Base-by-base conservation (phyloP, 2,329 filamentous ascomycete genomes). In the Apiospora saccharicola region DNA sequence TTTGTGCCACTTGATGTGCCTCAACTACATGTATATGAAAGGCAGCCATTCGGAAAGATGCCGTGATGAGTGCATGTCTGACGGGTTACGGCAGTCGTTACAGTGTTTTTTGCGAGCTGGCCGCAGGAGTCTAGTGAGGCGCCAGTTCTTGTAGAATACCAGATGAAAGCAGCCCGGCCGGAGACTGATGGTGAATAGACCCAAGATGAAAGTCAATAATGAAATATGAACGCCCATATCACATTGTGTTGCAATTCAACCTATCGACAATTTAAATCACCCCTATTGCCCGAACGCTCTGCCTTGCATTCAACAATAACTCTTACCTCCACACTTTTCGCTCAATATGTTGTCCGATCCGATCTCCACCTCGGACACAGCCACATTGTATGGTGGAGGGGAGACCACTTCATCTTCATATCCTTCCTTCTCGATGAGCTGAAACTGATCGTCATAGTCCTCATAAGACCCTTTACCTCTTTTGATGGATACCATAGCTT, bases 181-280 rank as follows among this genome's bases (percentile, higher is more conserved):
- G 41, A 41, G 57, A 37, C 57, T 41, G 57, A 64, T n/a, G 57
- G 13, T 64, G 57, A 64, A 64, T 64, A 64, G 57, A 64, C 10
- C 22, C 57, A 5, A 41, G 34, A 64, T 41, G 16, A 41, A 41
- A 41, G 19, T 41, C 57, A 64, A 64, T 41, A 64, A 64, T 64
- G 57, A 41, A 41, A 41, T n/a, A 64, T 64, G 57, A 64, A 64
- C 57, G 57, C 34, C 57, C 57, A 64, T 24, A 41, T 41, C 10
- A 41, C 19, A 41, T 64, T 8, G 19, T 19, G 19, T 41, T 64
- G 19, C 4, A 22, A 14, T 34, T 5, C 19, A 64, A 10, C 57
- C 1, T 41, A 10, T 14, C 4, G 19, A 10, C 10, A 3, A 13
- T 4, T n/a, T 13, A 1, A 41, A 14, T 4, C 10, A 3, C 10